These are phyloP conservation scores for Lachancea dasiensis DNA, from an alignment of 805 yeast genomes.

Conservation along the genomic window DNA sequence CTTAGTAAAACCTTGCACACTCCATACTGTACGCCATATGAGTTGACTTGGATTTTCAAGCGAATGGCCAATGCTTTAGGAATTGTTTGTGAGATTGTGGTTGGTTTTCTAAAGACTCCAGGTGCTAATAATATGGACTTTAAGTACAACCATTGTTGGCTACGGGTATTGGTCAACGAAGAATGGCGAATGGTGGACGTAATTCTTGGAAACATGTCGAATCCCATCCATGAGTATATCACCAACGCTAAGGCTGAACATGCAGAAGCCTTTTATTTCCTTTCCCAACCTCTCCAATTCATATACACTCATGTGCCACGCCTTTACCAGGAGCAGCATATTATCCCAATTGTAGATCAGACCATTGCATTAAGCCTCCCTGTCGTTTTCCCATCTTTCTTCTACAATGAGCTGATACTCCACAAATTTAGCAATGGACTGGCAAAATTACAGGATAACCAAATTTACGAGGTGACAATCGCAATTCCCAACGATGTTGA, in stretches of 20 bases:
- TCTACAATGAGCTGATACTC: constrained; percentile 51
- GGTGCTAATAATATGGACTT: constrained; percentile 44
- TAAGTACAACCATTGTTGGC: constrained; percentile 82
- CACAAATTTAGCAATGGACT: constrained; percentile 71
- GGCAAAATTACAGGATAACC: constrained; percentile 65
- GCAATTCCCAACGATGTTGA: constrained; percentile 68
- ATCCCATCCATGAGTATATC: constrained; percentile 42
- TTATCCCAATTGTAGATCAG: constrained; percentile 77
- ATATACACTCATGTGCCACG: constrained; percentile 85
- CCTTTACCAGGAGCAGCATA: constrained; percentile 73
- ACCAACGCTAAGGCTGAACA: constrained; percentile 27
- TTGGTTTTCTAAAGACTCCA: constrained; percentile 82
- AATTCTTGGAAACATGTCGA: constrained; percentile 52
- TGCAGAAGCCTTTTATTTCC: constrained; percentile 57
- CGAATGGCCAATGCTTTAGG: constrained; percentile 64
- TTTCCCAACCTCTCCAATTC: constrained; percentile 67
- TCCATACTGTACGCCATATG: constrained; percentile 59
- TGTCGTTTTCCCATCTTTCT: constrained; percentile 76
- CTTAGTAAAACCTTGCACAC: constrained; percentile 38
- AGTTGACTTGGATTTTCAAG: constrained; percentile 70
- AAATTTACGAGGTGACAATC: constrained; percentile 72
- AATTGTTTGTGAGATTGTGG: constrained; percentile 66
- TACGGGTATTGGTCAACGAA: constrained; percentile 65
- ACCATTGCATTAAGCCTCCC: constrained; percentile 77
- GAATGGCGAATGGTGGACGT: constrained; percentile 80